phyloP scores from a whole-genome alignment of 1,284 basidiomycete species.

The Moesziomyces parantarcticus region DNA sequence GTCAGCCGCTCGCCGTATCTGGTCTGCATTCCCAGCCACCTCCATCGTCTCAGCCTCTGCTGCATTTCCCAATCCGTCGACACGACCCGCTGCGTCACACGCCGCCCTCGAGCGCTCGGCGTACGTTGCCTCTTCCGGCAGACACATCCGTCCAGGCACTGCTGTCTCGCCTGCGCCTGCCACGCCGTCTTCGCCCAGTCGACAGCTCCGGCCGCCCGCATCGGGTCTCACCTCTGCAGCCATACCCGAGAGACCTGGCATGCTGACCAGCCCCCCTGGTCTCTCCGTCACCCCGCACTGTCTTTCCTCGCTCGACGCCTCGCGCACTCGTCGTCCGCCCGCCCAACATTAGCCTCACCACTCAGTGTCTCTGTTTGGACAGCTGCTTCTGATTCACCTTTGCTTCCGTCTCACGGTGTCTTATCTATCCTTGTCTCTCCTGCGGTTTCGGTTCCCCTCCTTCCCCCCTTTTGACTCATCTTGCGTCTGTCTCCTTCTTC shows the following conservation, averaged over 20 bases:
- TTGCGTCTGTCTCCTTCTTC: slow-evolving; percentile 17
- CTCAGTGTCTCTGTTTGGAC: slow-evolving; percentile 12
- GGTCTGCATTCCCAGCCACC: too few relatives aligned
- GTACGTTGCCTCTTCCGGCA: slow-evolving; percentile 33
- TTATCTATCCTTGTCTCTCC: slow-evolving; percentile 51
- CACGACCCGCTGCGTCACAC: background rate
- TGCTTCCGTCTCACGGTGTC: slow-evolving; percentile 36
- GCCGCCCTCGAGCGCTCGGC: slow-evolving; percentile 26
- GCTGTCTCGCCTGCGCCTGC: slow-evolving; percentile 1
- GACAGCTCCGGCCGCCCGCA: slow-evolving; percentile 14
- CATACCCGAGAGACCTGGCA: slow-evolving; percentile 28
- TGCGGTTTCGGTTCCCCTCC: slow-evolving; percentile 33
- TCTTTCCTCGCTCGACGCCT: slow-evolving; percentile 18
- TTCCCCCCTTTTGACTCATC: slow-evolving; percentile 24
- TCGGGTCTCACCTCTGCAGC: slow-evolving; percentile 28
- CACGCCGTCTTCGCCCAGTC: background rate
- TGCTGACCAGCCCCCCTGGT: slow-evolving; percentile 32
- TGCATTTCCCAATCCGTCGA: background rate
- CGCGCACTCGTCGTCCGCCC: background rate
- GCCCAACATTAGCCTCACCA: background rate
- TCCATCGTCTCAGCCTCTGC: background rate
- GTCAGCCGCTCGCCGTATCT: too few relatives aligned
- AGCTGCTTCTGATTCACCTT: slow-evolving; percentile 32
- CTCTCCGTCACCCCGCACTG: slow-evolving; percentile 20
- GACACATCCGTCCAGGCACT: background rate